Evolutionary conservation across 116 monocot species (phyloP).

Genomic region (Papilionanthe hybrid): DNA sequence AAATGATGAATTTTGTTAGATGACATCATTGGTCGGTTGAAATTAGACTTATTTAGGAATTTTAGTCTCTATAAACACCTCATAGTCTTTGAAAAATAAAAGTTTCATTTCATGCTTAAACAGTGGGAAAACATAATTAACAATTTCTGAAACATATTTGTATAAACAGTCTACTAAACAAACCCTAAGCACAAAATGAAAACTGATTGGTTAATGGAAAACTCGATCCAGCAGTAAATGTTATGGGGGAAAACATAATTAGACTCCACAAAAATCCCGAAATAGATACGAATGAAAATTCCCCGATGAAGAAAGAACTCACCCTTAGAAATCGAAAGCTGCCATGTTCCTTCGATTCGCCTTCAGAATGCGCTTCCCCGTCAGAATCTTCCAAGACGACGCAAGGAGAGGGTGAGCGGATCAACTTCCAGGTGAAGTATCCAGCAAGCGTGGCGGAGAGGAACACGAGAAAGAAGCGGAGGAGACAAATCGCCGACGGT

Average conservation of each 20-base stretch:
- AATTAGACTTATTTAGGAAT: background rate
- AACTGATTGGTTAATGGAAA: too few species aligned
- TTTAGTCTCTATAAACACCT: too few species aligned
- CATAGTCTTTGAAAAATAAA: too few species aligned
- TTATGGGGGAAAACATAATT: background rate
- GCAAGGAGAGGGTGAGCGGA: conserved; percentile 14
- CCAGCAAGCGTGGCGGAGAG: conserved; percentile 31
- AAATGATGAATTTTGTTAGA: too few species aligned
- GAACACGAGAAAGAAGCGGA: conserved; percentile 32
- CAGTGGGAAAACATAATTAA: too few species aligned
- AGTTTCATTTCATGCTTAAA: too few species aligned
- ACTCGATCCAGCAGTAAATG: background rate
- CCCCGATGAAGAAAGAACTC: background rate
- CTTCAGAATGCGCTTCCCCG: background rate
- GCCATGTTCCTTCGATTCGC: background rate
- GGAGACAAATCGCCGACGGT: conserved; percentile 17
- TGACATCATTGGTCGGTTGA: too few species aligned
- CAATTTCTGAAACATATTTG: too few species aligned
- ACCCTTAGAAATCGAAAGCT: background rate
- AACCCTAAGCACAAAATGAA: too few species aligned
- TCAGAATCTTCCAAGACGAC: background rate
- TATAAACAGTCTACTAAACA: too few species aligned
- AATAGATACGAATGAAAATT: background rate
- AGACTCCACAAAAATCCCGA: background rate
- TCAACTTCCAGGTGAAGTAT: conserved; percentile 19